phyloP scores from a whole-genome alignment of 768 basidiomycete genomes.

The Tylopilus sp. region DNA sequence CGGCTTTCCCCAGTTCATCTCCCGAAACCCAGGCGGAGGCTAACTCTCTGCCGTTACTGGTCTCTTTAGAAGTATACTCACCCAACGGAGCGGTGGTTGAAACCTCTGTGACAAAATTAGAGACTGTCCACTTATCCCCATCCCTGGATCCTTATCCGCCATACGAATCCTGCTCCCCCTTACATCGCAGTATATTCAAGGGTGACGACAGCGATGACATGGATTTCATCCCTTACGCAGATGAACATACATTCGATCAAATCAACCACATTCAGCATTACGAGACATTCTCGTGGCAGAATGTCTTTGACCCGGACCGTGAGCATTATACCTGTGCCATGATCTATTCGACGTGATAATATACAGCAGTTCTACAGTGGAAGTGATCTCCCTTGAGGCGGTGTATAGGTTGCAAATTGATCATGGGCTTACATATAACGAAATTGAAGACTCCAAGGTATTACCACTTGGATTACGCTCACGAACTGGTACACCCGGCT shows the following conservation, averaged over 20 bases:
- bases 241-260: conserved; percentile 53
- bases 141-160: conserved; percentile 31
- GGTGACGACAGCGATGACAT: conserved; percentile 59
- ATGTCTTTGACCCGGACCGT: conserved; percentile 40
- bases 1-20: neutral
- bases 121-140: conserved; percentile 9
- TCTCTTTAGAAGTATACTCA: conserved; percentile 15
- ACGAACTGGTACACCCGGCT: conserved; percentile 21
- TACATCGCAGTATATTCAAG: conserved; percentile 42
- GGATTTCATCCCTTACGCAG: conserved; percentile 60
- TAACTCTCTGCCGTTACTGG: neutral
- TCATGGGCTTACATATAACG: conserved; percentile 36
- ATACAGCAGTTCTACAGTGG: conserved; percentile 33
- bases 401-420: conserved; percentile 39
- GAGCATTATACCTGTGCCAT: conserved; percentile 13
- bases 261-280: conserved; percentile 40
- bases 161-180: conserved; percentile 59
- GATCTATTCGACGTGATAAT: conserved; percentile 18
- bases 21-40: neutral
- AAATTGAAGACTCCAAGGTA: conserved; percentile 47
- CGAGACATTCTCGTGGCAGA: conserved; percentile 50
- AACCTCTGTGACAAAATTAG: conserved; percentile 9
- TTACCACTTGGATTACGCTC: conserved; percentile 41
- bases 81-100: conserved; percentile 11
- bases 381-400: conserved; percentile 50